phyloP scores from a whole-genome alignment of 257 asterid genomes.

The Gentiana dahurica region DNA sequence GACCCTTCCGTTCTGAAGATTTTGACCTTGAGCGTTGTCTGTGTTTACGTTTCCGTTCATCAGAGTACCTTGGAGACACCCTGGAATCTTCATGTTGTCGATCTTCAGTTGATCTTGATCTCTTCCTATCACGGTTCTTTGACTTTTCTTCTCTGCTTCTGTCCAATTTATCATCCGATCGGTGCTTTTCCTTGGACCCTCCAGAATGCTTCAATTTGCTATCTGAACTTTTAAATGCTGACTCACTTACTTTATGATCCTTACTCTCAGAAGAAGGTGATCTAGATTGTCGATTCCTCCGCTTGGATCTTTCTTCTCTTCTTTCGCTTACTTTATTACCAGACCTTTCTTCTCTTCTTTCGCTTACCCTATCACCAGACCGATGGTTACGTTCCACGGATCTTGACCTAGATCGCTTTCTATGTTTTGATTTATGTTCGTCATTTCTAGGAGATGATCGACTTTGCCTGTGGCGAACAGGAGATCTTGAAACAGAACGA shows the following conservation, averaged over 20 bases:
- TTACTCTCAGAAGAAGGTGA: conserved; percentile 45
- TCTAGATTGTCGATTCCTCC: conserved; percentile 39
- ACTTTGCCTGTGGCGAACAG: conserved; percentile 47
- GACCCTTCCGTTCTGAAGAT: conserved; percentile 35
- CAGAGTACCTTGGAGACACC: conserved; percentile 30
- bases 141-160: conserved; percentile 54
- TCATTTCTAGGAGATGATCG: conserved; percentile 55
- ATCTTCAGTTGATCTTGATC: conserved; percentile 24
- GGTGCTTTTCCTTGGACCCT: conserved; percentile 43
- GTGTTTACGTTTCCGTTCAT: conserved; percentile 46
- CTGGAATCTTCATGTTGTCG: conserved; percentile 21
- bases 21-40: conserved; percentile 47
- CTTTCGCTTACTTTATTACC: conserved; percentile 36
- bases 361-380: conserved; percentile 40
- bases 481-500: conserved; percentile 55
- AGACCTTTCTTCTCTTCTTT: conserved; percentile 36
- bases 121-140: conserved; percentile 34
- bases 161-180: conserved; percentile 29
- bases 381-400: conserved; percentile 53
- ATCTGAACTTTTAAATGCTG: conserved; percentile 38
- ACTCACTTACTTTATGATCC: conserved; percentile 23
- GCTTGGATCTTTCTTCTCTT: conserved; percentile 43
- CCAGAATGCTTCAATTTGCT: conserved; percentile 45
- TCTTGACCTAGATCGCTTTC: conserved; percentile 64
- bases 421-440: conserved; percentile 44